These are phyloP conservation scores for Capronia coronata DNA, from an alignment of 2,329 filamentous ascomycete genomes.

Conservation along the genomic window DNA sequence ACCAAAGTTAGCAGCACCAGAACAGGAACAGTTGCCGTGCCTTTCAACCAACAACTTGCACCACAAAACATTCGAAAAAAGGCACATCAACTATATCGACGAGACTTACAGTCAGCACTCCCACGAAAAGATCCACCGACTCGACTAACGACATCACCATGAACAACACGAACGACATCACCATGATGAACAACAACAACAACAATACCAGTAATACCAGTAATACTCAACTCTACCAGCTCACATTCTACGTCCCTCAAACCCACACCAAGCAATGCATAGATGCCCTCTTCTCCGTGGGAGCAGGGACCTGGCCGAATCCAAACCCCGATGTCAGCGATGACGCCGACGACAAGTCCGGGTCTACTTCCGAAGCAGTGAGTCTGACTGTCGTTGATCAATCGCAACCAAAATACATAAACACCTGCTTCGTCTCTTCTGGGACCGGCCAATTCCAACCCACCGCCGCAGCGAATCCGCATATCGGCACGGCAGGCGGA, in stretches of 20 bases:
- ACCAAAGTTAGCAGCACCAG: no score
- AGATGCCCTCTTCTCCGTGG: constrained; percentile 38
- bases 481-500: constrained; percentile 35
- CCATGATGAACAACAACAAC: background rate
- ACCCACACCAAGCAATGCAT: constrained; percentile 37
- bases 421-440: constrained; percentile 36
- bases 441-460: constrained; percentile 42
- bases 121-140: no score
- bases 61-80: no score
- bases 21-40: no score
- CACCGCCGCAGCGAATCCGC: constrained; percentile 35
- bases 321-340: background rate
- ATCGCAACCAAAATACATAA: constrained; percentile 31
- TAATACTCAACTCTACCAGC: constrained; percentile 33
- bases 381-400: no score
- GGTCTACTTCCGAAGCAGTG: background rate
- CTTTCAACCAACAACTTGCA: no score
- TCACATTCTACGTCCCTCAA: constrained; percentile 41
- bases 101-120: no score
- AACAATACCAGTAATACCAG: background rate
- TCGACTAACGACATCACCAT: no score
- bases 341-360: constrained; percentile 19
- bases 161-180: no score
- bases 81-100: no score
- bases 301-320: constrained; percentile 38